Evolutionary conservation across 2,329 filamentous ascomycete species (phyloP), one percentile per base, ranked within the genome.

Genomic region (Penicillium sp.): DNA sequence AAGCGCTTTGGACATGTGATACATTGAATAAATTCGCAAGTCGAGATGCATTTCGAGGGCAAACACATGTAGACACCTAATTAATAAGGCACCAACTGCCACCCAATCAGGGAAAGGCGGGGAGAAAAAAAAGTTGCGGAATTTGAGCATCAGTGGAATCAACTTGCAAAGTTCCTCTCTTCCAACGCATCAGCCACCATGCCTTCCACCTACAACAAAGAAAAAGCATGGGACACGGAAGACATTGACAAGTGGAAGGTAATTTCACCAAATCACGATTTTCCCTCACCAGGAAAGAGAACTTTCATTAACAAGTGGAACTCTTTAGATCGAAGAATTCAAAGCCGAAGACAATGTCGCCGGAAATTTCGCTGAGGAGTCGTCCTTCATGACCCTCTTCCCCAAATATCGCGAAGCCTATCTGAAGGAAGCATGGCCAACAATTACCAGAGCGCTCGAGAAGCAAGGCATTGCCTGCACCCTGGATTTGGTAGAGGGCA

Each of bases 221-320:
- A 95, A 3, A 96, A 96, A 75, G 89, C 91, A 53, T 95, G 92
- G 92, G 92, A 97, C 69, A 96, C 92, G 54, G 92, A 96, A 60
- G 94, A 97, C 69, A 90, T 97, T 62, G 93, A 97, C 78, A 96
- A 97, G 75, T 97, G 92, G 92, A 93, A 92, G 81, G 86, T 87
- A 47, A 56, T 40, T n/a, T 23, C 2, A 20, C 1, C 5, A 18
- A 23, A 1, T 7, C 22, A 15, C 40, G 31, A 11, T 14, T 27
- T 3, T 29, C 14, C 33, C n/a, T n/a, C n/a, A n/a, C n/a, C n/a
- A n/a, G n/a, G n/a, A 15, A 8, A 46, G 3, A 35, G 12, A 47
- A 54, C 55, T 46, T 41, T 42, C 56, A 48, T 53, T 53, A 35
- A 35, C 48, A 42, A 33, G 20, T 25, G 25, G n/a, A 44, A 11